These are phyloP conservation scores for Lobosporangium transversale DNA, from an alignment of 192 early-diverging fungal genomes.

Conservation along the genomic window DNA sequence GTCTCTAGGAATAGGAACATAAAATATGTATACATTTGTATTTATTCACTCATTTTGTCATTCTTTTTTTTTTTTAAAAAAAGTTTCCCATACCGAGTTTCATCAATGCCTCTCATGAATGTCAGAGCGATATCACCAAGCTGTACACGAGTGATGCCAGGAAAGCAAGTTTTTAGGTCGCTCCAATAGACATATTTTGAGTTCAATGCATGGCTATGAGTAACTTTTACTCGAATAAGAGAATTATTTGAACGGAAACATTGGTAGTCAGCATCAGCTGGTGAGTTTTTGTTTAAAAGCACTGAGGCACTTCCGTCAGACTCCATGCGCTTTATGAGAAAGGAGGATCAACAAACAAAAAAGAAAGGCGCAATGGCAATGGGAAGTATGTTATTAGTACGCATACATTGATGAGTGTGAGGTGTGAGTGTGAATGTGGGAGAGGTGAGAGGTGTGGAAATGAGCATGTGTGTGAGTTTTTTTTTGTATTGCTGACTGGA, in stretches of 20 bases:
- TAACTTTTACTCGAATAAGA: constrained; percentile 19
- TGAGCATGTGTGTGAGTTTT: too few relatives aligned
- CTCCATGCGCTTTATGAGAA: background rate
- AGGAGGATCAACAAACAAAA: too few relatives aligned
- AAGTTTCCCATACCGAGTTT: constrained; percentile 30
- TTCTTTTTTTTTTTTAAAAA: too few relatives aligned
- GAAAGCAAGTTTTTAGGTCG: constrained; percentile 24
- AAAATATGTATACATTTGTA: too few relatives aligned
- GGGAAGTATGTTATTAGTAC: too few relatives aligned
- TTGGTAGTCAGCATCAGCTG: constrained; percentile 10
- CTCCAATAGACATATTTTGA: constrained; percentile 22
- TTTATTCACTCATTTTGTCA: too few relatives aligned
- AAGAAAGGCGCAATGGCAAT: too few relatives aligned
- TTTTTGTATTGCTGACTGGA: too few relatives aligned
- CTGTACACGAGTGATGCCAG: constrained; percentile 19
- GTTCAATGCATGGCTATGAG: background rate
- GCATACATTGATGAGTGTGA: too few relatives aligned
- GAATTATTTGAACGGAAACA: constrained; percentile 20
- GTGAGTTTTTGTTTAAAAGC: background rate
- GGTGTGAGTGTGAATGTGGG: too few relatives aligned
- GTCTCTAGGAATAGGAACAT: too few relatives aligned
- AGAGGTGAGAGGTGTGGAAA: too few relatives aligned
- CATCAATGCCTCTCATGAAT: constrained; percentile 12
- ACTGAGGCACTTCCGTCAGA: background rate
- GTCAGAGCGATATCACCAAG: constrained; percentile 17